Base-by-base conservation (phyloP, 192 early-diverging fungal genomes). In the Gryganskiella cystojenkinii region DNA sequence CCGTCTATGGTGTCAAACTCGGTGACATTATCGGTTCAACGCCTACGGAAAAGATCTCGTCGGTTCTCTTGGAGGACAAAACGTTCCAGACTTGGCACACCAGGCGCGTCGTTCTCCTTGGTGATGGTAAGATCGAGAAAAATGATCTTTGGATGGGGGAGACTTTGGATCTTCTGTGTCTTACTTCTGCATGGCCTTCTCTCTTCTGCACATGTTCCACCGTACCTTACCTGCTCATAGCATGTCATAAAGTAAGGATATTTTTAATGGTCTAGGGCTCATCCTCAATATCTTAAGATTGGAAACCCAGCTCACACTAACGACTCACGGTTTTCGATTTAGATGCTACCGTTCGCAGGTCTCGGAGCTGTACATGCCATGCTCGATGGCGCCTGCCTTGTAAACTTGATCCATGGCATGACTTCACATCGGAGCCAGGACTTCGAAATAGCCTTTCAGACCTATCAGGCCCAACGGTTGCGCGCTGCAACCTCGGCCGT, bases 111-210 rank as follows among this genome's bases (percentile, higher is more conserved):
- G 71, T 74, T 0, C 49, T 74, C 2, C 27, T 74, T 27, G 71
- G 71, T 3, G 71, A 74, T 46, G 62, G 71, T 74, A 56, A 53
- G 47, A n/a, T n/a, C n/a, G n/a, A n/a, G n/a, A n/a, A n/a, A n/a
- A n/a, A n/a, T n/a, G n/a, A n/a, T n/a, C n/a, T n/a, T n/a, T n/a
- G n/a, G n/a, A n/a, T n/a, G n/a, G n/a, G n/a, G n/a, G n/a, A n/a
- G n/a, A n/a, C n/a, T n/a, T n/a, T n/a, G n/a, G n/a, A n/a, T n/a
- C n/a, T n/a, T 19, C 0, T 14, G 8, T 25, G 15, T 52, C 0
- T 15, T 35, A 24, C 10, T 37, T 35, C 3, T 7, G 17, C 20
- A 11, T 19, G 17, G 2, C 3, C 7, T 33, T 9, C 8, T 46
- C 42, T 3, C 28, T 43, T 27, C 14, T 33, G 57, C 15, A 52